Evolutionary conservation across 805 yeast genomes (phyloP).

Genomic region (Candida nonsorbophila): DNA sequence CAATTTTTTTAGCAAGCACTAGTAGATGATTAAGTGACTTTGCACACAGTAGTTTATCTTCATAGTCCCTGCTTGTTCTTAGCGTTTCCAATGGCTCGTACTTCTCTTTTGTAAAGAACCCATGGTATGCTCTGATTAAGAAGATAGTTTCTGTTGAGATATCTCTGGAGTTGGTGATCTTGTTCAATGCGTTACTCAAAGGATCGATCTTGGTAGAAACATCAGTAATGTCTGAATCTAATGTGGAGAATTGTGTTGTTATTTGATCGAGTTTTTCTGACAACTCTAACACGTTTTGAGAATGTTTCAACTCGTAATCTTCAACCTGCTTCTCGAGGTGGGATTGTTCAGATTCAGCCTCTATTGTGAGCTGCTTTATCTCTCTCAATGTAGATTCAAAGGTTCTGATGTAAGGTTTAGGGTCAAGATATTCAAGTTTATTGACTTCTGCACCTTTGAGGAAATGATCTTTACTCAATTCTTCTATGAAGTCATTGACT

Average conservation of each 20-base stretch:
- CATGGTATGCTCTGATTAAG: slow-evolving; percentile 69
- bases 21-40: slow-evolving; percentile 60
- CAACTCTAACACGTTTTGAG: slow-evolving; percentile 56
- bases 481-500: slow-evolving; percentile 77
- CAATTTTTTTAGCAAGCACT: slow-evolving; percentile 59
- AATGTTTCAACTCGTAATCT: slow-evolving; percentile 60
- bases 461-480: slow-evolving; percentile 64
- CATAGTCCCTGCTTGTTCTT: slow-evolving; percentile 40
- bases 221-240: slow-evolving; percentile 50
- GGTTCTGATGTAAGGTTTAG: slow-evolving; percentile 90
- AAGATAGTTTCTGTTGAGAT: slow-evolving; percentile 68
- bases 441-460: slow-evolving; percentile 46
- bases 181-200: slow-evolving; percentile 61
- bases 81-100: slow-evolving; percentile 54
- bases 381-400: slow-evolving; percentile 82
- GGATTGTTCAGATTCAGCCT: slow-evolving; percentile 46
- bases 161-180: slow-evolving; percentile 67
- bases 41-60: slow-evolving; percentile 65
- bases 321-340: slow-evolving; percentile 54
- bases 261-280: slow-evolving; percentile 43
- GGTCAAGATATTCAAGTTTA: slow-evolving; percentile 61
- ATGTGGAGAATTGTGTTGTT: slow-evolving; percentile 40
- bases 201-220: slow-evolving; percentile 62
- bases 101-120: slow-evolving; percentile 57
- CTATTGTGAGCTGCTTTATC: slow-evolving; percentile 54